Base-by-base conservation (phyloP, 192 early-diverging fungal species). In the Backusella psychrophila region DNA sequence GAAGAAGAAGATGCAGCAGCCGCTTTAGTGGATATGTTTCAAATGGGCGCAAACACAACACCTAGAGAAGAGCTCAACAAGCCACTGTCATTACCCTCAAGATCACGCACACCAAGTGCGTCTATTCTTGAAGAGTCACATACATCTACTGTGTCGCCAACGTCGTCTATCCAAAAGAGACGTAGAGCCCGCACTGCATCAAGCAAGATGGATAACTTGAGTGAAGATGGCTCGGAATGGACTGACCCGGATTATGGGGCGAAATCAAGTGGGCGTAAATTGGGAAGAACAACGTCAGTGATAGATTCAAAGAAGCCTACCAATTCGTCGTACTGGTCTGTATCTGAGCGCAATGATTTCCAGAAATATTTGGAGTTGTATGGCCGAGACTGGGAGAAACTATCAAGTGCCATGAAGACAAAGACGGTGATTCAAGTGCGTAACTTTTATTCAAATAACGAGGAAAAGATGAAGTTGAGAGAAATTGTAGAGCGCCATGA, bases 291-390 rank as follows among this genome's bases (percentile, higher is more conserved):
- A 7, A 35, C 65, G 1, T 74, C 72, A 39, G 21, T 66, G 4
- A n/a, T 72, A 17, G 74, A 72, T 1, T 31, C 23, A 0, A 83
- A 79, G 9, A 75, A 80, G 15, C 63, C 83, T 14, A 75, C 85
- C 14, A 90, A 86, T 72, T 94, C 92, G 31, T 96, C 96, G 1
- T 96, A 96, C 74, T 98, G 96, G 96, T 91, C 95, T n/a, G 86
- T 89, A 7, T 87, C 88, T 23, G 96, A 98, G 77, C 90, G 89
- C 34, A 79, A 85, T 2, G 91, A 91, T 38, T 98, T 98, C 73
- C 66, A 86, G 46, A 85, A 89, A 12, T 89, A 88, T 42, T 65
- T 95, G 39, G 81, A 77, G 23, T 72, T 82, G 0, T 83, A 90
- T 73, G 96, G 96, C 19, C 82, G 85, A 69, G 87, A 96, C 81